Evolutionary conservation across 2,329 filamentous ascomycete species (phyloP).

Genomic region (Fusarium haematococcum): DNA sequence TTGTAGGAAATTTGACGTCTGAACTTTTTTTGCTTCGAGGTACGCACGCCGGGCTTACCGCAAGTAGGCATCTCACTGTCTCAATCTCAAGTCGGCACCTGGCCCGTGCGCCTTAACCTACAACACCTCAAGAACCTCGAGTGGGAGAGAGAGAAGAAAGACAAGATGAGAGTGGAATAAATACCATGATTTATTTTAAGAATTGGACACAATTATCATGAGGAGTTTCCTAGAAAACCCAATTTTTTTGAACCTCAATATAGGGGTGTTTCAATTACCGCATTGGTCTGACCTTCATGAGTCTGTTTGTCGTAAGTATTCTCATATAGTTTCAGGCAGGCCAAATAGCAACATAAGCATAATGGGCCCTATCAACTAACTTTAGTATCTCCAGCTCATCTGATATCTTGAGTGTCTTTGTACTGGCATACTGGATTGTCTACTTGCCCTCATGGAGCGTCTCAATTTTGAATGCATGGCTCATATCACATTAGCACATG

Average conservation of each 20-base stretch:
- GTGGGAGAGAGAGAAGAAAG: neutral
- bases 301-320: neutral
- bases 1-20: neutral
- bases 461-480: neutral
- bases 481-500: neutral
- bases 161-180: neutral
- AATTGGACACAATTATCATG: too few relatives aligned
- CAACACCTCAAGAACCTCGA: neutral
- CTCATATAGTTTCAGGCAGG: too few relatives aligned
- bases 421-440: neutral
- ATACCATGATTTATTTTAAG: neutral
- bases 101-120: neutral
- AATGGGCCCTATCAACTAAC: neutral
- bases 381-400: neutral
- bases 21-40: neutral
- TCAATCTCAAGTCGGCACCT: neutral
- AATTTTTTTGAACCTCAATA: too few relatives aligned
- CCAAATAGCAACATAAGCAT: neutral
- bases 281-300: neutral
- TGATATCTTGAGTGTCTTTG: fast-evolving
- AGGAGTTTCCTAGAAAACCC: neutral
- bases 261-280: neutral
- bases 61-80: neutral
- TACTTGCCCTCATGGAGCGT: neutral
- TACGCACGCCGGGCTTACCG: neutral